Conservation (phyloP, 177 flowering plant genomes). For the Vitis hybrid region DNA sequence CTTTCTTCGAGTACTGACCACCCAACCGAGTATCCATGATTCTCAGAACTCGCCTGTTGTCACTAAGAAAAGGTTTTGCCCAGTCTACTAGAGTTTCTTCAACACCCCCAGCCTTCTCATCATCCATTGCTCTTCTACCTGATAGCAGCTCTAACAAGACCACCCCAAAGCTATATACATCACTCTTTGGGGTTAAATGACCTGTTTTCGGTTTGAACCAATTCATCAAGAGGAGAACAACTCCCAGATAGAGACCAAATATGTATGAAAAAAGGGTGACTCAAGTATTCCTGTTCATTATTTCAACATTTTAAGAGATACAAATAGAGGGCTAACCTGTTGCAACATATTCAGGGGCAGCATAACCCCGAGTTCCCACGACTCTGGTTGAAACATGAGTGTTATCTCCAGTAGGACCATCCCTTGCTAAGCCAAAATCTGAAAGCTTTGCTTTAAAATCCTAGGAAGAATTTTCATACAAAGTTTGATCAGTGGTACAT, state of each 20-base stretch:
- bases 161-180: conserved; percentile 18
- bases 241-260: neutral
- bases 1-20: conserved; percentile 16
- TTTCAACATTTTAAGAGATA: neutral
- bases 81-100: conserved; percentile 16
- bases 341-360: conserved; percentile 23
- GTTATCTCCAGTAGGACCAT: conserved; percentile 22
- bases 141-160: conserved; percentile 14
- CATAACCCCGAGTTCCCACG: conserved; percentile 23
- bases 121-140: conserved; percentile 12
- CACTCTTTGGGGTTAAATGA: conserved; percentile 11
- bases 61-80: conserved; percentile 14
- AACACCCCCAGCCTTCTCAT: conserved; percentile 1
- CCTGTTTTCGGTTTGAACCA: conserved; percentile 3
- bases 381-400: conserved; percentile 24
- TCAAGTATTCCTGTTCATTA: too few species aligned
- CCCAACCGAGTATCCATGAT: conserved; percentile 17
- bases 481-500: too few species aligned
- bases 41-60: conserved; percentile 3
- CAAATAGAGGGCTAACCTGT: conserved; percentile 13
- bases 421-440: conserved; percentile 27
- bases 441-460: conserved; percentile 24
- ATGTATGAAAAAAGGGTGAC: too few species aligned
- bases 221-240: neutral
- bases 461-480: neutral